Base-by-base conservation (phyloP, 257 asterid species). In the Solanum infundibuliforme region DNA sequence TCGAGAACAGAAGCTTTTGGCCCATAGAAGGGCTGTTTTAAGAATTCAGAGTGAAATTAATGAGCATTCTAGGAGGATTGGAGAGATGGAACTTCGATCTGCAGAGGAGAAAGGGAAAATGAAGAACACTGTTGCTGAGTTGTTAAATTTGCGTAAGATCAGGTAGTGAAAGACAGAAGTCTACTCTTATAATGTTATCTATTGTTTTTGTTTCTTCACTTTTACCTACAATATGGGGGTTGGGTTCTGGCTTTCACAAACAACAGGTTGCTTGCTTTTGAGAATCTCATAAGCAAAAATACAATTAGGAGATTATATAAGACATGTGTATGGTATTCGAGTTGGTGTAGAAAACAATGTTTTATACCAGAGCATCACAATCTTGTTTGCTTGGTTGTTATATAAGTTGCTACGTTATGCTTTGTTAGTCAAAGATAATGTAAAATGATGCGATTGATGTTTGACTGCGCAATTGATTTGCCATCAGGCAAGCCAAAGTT, bases 401-500 rank as follows among this genome's bases (percentile, higher is more conserved):
- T 81, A 29, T n/a, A 81, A 29, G 68, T 23, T 36, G 34, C 29
- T 81, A 43, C 23, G 2, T 81, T 43, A 46, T 27, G 43, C 36
- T 43, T 79, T 46, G 68, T 18, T 81, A 46, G 68, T 46, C 14
- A 9, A 43, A 81, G 39, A 43, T 25, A 46, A 43, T 81, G 85
- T 29, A 27, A 79, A 77, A 46, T 43, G 25, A 46, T 6, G 35
- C 29, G 20, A 18, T 18, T 81, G 68, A 39, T 62, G 62, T n/a
- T 68, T 83, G 85, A 89, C 16, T 52, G 8, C 21, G 86, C 39
- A 35, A 84, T 86, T 69, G 31, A 29, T 89, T 62, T 85, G 86
- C 79, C 86, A 69, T 85, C 90, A 96, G 98, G 94, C 95, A 92
- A 91, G 98, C 98, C 83, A 92, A 98, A 65, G 95, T 94, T 55